Conservation (phyloP, 352 stramenopile genomes). For the Pythium scleroteichum region DNA sequence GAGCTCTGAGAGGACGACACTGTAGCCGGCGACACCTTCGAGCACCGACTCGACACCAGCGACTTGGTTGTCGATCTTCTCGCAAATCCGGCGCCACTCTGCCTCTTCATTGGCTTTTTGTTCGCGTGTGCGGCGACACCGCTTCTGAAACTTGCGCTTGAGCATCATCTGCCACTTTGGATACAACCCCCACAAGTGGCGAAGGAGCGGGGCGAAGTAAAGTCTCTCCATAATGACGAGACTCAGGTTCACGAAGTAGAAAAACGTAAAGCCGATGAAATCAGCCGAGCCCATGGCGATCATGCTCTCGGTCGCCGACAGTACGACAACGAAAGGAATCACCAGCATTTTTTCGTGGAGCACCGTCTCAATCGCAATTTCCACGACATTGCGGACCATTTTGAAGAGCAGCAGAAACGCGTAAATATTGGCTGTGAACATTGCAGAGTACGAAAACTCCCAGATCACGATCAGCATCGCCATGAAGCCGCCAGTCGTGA, state of each 20-base stretch:
- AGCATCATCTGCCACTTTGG: conserved; percentile 92
- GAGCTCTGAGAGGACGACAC: conserved; percentile 86
- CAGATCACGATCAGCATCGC: conserved; percentile 90
- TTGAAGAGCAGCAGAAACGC: conserved; percentile 91
- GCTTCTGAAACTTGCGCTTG: conserved; percentile 69
- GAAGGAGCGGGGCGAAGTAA: conserved; percentile 91
- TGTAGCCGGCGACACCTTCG: conserved; percentile 89
- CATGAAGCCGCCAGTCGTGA: conserved; percentile 84
- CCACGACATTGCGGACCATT: conserved; percentile 76
- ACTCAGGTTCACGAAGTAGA: conserved; percentile 93
- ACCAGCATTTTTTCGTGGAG: conserved; percentile 92
- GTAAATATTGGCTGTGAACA: conserved; percentile 93
- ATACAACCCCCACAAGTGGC: conserved; percentile 77
- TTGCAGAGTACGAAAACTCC: conserved; percentile 96
- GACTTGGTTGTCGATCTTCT: conserved; percentile 92
- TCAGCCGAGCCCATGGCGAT: conserved; percentile 95
- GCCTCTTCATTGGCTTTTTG: conserved; percentile 92
- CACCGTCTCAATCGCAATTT: conserved; percentile 82
- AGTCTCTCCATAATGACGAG: conserved; percentile 93
- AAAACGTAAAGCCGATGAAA: conserved; percentile 95
- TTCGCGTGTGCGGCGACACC: conserved; percentile 81
- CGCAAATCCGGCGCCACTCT: conserved; percentile 92
- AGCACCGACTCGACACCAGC: conserved; percentile 95
- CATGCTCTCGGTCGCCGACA: conserved; percentile 91
- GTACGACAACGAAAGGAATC: conserved; percentile 87